Evolutionary conservation across 2,329 filamentous ascomycete species (phyloP), one percentile per base, ranked within the genome.

Genomic region (Ophiostoma pallidulum): DNA sequence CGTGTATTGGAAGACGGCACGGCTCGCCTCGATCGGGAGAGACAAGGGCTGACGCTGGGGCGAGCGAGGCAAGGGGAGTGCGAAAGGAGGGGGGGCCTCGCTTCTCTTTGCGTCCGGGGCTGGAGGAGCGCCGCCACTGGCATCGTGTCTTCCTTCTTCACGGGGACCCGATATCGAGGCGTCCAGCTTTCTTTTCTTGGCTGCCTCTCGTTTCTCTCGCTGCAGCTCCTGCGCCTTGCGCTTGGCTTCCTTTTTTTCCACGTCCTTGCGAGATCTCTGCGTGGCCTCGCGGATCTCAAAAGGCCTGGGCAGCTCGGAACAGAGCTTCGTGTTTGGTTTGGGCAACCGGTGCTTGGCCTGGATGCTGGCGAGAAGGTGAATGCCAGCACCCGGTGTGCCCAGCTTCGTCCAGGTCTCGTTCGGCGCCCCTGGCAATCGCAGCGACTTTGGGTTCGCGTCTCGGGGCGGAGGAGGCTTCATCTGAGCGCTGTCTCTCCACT

Each of bases 1-100:
- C 1, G 49, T 54, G 40, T 53, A 54, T 19, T 51, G 49, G 8
- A 51, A 13, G 7, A 56, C 45, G 4, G 47, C 16, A 2, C 52
- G 50, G 33, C 31, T 22, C 1, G 29, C 16, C 3, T 33, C 45
- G 6, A 51, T 40, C 3, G 47, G 47, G 10, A 37, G 14, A 2
- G 42, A 14, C 13, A 13, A 24, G 1, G 29, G n/a, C 12, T 18
- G 38, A 1, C 13, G 22, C 28, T 18, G 22, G 26, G 9, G n/a
- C 8, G 26, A 9, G 16, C 4, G 24, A 5, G 24, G 24, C 24
- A 28, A 10, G 5, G 24, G 24, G 6, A 28, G 5, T 5, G 24
- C 5, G 10, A 28, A 28, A 10, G 5, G 24, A 28, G n/a, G n/a
- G n/a, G n/a, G n/a, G n/a, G n/a, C n/a, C 24, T 28, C 10, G 24